Conservation (phyloP, 208 protist species). For the Trypanosoma boissoni region DNA sequence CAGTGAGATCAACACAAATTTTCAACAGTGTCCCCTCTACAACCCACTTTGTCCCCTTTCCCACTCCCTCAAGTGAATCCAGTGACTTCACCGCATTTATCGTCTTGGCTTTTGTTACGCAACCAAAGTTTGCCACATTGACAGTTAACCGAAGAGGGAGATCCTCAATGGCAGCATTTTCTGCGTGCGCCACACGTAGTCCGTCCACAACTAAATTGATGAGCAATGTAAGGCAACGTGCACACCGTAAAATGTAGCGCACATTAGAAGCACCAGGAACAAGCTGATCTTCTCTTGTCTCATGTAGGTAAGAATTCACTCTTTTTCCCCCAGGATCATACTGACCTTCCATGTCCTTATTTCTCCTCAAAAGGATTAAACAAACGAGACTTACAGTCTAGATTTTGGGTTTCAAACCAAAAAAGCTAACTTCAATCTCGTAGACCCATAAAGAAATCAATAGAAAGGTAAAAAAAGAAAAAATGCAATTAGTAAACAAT, state of each 20-base stretch:
- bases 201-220: neutral
- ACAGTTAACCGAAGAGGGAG: slow-evolving; percentile 17
- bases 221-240: slow-evolving; percentile 4
- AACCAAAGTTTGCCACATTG: neutral
- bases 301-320: neutral
- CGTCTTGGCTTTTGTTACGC: neutral
- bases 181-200: neutral
- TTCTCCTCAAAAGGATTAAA: neutral
- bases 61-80: neutral
- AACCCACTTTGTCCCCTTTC: slow-evolving; percentile 5
- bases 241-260: slow-evolving; percentile 8
- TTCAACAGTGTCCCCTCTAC: slow-evolving; percentile 3
- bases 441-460: too few relatives aligned
- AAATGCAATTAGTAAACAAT: too few relatives aligned
- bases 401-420: too few relatives aligned
- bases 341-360: neutral
- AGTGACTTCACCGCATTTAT: neutral
- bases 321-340: neutral
- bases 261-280: slow-evolving; percentile 9
- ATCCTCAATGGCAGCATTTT: slow-evolving; percentile 4
- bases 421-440: too few relatives aligned
- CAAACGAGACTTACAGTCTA: slow-evolving; percentile 1
- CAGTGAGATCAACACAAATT: slow-evolving; percentile 20
- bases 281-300: neutral
- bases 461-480: too few relatives aligned